Base-by-base conservation (phyloP, 1,139 yeast species). In the Debaryomycetaceae sp. region DNA sequence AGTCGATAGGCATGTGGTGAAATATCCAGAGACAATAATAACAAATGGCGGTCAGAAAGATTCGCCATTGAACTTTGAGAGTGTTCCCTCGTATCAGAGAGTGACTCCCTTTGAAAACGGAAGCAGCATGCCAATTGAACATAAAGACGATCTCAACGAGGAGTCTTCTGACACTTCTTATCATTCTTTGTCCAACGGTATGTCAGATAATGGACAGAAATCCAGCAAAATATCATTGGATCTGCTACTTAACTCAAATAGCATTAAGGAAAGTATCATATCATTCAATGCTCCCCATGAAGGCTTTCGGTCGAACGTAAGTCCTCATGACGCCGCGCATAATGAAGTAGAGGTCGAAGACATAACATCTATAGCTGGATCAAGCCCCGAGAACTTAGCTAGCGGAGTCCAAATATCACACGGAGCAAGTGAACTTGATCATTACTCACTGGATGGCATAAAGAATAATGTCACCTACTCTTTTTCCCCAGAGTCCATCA, bases 401-500 rank as follows among this genome's bases (percentile, higher is more conserved):
- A 11, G 11, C 8, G 11, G 31, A 8, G 31, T 27, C 11, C 31
- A 27, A 7, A 27, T 27, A 11, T 2, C 31, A 27, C 8, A 27
- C 11, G 11, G 31, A 27, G 31, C 11, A 27, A 27, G 31, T 27
- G 31, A 27, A 8, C 8, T 27, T 7, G 31, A 27, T 11, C 31
- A 27, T 11, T 27, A 8, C 11, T 11, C 8, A 8, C 37, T 17
- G 37, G 9, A 14, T 13, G 37, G 13, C 23, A 8, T n/a, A 8
- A 34, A 38, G 17, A 38, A 39, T n/a, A 40, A 44, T 7, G 46
- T 39, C 9, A 41, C 44, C 8, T 43, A 46, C 4, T 42, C 53
- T 1, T 39, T 52, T 14, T 51, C 57, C n/a, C 50, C 55, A 5
- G 50, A 49, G 24, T 42, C 51, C 1, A 40, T 49, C 9, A 47